phyloP scores from a whole-genome alignment of 1,284 basidiomycete species.

The Puccinia coronata region DNA sequence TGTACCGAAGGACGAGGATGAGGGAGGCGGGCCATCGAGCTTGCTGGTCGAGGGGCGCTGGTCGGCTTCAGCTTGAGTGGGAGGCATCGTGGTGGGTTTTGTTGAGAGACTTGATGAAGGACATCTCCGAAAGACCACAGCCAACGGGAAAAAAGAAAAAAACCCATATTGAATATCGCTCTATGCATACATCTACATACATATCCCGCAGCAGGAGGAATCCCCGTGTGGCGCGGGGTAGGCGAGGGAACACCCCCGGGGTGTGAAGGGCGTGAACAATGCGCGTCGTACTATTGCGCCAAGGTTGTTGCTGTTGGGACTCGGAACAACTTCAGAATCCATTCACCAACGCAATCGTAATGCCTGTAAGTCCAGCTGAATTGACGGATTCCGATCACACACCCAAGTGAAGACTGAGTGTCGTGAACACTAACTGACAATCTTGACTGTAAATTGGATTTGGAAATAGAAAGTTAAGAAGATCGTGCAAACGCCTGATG shows the following conservation, averaged over 20 bases:
- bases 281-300: too few relatives aligned
- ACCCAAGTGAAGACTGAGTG: neutral
- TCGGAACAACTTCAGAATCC: too few relatives aligned
- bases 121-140: neutral
- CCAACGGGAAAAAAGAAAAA: neutral
- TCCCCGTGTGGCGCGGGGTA: too few relatives aligned
- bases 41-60: slow-evolving; percentile 26
- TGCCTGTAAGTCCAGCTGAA: slow-evolving; percentile 8
- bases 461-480: slow-evolving; percentile 37
- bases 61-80: slow-evolving; percentile 54
- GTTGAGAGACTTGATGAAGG: neutral
- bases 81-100: neutral
- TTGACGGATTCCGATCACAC: too few relatives aligned
- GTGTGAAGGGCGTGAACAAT: too few relatives aligned
- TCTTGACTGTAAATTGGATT: neutral
- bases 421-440: neutral
- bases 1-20: slow-evolving; percentile 69
- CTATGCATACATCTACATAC: too few relatives aligned
- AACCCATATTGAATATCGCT: neutral
- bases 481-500: slow-evolving; percentile 39
- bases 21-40: slow-evolving; percentile 9
- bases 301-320: too few relatives aligned
- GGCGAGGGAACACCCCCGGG: too few relatives aligned
- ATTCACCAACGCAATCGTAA: too few relatives aligned
- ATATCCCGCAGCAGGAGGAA: too few relatives aligned